These are phyloP conservation scores for Peniophora sp. DNA, from an alignment of 1,284 basidiomycete genomes.

Conservation along the genomic window DNA sequence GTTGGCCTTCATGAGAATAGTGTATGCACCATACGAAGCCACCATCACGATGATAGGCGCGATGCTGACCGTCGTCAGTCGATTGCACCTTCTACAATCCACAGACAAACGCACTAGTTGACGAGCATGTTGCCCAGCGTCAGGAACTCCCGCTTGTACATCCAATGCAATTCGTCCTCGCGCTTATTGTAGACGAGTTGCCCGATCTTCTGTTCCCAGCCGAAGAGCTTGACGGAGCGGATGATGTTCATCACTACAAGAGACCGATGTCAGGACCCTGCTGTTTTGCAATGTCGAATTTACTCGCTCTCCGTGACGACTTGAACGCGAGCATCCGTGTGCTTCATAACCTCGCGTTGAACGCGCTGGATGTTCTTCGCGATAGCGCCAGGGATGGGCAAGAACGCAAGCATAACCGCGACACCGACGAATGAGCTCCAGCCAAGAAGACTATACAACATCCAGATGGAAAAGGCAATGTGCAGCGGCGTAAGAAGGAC, in stretches of 20 bases:
- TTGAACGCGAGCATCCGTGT: constrained; percentile 44
- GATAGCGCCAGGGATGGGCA: constrained; percentile 42
- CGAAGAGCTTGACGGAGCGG: constrained; percentile 55
- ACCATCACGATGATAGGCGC: constrained; percentile 41
- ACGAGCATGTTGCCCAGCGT: constrained; percentile 29
- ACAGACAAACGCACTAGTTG: constrained; percentile 10
- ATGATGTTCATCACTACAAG: constrained; percentile 30
- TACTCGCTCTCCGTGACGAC: constrained; percentile 37
- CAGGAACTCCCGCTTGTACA: constrained; percentile 34
- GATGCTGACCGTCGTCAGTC: constrained; percentile 21
- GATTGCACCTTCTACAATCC: too few species aligned
- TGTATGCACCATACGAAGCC: constrained; percentile 16
- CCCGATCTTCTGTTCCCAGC: constrained; percentile 43
- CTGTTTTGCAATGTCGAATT: background rate
- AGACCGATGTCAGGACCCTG: background rate
- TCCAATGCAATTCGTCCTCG: constrained; percentile 45
- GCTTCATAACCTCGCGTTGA: constrained; percentile 22
- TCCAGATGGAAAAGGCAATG: constrained; percentile 3
- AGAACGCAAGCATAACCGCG: constrained; percentile 37
- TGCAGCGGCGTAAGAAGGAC: background rate
- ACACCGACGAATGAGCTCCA: constrained; percentile 41
- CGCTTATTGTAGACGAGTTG: constrained; percentile 36
- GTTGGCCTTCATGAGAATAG: constrained; percentile 22
- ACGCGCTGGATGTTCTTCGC: constrained; percentile 20
- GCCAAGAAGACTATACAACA: background rate